Conservation (phyloP, 2,329 filamentous ascomycete genomes). For the Capronia epimyces region DNA sequence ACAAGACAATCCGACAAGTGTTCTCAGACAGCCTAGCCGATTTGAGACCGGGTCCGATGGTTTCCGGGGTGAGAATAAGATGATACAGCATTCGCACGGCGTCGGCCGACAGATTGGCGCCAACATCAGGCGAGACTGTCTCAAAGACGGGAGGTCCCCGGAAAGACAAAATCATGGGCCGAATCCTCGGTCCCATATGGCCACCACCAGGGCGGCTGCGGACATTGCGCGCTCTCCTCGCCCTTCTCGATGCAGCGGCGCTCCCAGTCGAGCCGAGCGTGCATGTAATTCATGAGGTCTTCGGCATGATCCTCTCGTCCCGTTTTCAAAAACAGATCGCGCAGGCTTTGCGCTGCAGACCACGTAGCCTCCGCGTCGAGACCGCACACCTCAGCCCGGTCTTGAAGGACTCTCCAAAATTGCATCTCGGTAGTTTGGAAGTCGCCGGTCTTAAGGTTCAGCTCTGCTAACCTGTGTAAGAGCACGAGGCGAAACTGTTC, state of each 20-base stretch:
- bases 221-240: background rate
- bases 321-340: background rate
- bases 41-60: background rate
- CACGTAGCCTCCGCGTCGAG: background rate
- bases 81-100: too few relatives aligned
- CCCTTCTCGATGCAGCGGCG: background rate
- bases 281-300: slow-evolving; percentile 1
- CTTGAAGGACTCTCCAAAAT: slow-evolving; percentile 1
- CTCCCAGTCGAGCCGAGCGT: slow-evolving; percentile 3
- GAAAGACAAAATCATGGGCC: background rate
- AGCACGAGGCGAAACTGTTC: slow-evolving; percentile 2
- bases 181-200: background rate
- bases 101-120: background rate
- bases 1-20: background rate
- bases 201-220: slow-evolving; percentile 6
- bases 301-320: background rate
- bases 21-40: background rate
- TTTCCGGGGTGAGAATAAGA: too few relatives aligned
- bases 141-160: background rate
- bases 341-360: background rate
- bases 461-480: background rate
- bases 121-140: background rate
- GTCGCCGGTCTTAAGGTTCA: background rate
- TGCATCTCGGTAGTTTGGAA: background rate
- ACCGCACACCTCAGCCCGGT: background rate